Conservation (phyloP, 345 rosid genomes). For the Dipteronia sinensis region DNA sequence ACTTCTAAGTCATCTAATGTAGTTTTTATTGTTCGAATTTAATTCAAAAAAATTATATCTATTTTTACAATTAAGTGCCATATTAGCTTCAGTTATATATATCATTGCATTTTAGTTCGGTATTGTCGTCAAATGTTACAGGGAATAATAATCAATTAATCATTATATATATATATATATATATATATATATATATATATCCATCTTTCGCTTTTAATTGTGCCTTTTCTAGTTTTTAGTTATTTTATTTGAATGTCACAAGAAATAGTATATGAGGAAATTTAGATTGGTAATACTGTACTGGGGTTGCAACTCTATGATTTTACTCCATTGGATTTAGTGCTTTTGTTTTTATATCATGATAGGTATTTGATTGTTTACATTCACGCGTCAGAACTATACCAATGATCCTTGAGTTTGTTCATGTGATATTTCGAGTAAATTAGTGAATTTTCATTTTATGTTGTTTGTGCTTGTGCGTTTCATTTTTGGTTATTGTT, state of each 20-base stretch:
- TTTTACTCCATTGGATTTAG: not conserved
- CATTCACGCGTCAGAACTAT: not conserved
- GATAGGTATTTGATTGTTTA: not conserved
- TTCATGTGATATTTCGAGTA: not conserved
- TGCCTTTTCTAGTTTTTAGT: not conserved
- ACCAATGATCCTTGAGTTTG: not conserved
- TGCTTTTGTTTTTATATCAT: not conserved
- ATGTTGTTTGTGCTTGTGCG: not conserved
- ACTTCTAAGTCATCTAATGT: not conserved
- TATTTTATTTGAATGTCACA: not conserved
- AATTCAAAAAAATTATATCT: not conserved
- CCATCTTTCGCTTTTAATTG: not conserved
- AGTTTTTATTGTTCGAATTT: conserved; percentile 2
- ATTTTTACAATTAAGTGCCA: not conserved
- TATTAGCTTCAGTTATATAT: not conserved
- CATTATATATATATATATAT: too few species aligned
- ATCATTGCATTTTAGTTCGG: not conserved
- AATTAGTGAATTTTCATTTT: not conserved
- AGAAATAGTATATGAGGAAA: not conserved
- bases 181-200: too few species aligned
- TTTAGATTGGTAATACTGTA: not conserved
- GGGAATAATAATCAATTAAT: not conserved
- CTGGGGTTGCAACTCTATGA: not conserved
- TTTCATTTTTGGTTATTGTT: not conserved
- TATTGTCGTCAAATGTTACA: not conserved